phyloP scores from a whole-genome alignment of 1,139 yeast species.

The Cylindricascospora bacillispora region DNA sequence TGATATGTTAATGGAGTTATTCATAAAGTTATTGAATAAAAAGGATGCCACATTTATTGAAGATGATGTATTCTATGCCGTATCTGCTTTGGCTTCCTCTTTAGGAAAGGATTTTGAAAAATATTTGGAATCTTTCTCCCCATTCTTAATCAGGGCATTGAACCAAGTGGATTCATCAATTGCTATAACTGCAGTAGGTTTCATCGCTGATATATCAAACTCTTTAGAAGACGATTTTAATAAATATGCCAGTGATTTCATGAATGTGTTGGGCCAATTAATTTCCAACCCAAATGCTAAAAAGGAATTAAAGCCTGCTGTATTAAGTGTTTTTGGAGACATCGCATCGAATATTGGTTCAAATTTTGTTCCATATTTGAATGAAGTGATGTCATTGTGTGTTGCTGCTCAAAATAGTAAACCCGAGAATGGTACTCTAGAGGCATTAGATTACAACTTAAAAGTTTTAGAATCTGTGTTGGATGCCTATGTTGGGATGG shows the following conservation, averaged over 20 bases:
- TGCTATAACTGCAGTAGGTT: slow-evolving; percentile 81
- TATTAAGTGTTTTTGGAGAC: slow-evolving; percentile 93
- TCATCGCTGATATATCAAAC: slow-evolving; percentile 94
- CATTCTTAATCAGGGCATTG: slow-evolving; percentile 66
- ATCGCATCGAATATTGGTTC: slow-evolving; percentile 80
- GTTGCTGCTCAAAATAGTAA: slow-evolving; percentile 32
- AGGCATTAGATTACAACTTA: slow-evolving; percentile 64
- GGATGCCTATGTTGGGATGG: slow-evolving; percentile 91
- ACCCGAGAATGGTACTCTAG: slow-evolving; percentile 49
- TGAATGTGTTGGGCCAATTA: slow-evolving; percentile 67
- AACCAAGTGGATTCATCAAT: slow-evolving; percentile 74
- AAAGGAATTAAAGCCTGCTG: slow-evolving; percentile 74
- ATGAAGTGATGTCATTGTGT: slow-evolving; percentile 58
- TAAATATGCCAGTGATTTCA: slow-evolving; percentile 67
- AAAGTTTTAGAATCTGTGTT: slow-evolving; percentile 73
- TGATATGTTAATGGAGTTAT: slow-evolving; percentile 74
- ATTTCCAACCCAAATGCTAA: slow-evolving; percentile 55
- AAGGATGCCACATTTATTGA: slow-evolving; percentile 69
- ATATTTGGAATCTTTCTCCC: slow-evolving; percentile 73
- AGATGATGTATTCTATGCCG: slow-evolving; percentile 86
- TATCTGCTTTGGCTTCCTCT: slow-evolving; percentile 80
- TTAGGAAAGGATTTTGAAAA: slow-evolving; percentile 55
- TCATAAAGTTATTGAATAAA: slow-evolving; percentile 52
- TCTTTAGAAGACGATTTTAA: slow-evolving; percentile 64
- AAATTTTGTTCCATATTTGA: slow-evolving; percentile 61